phyloP scores from a whole-genome alignment of 2,329 filamentous ascomycete genomes.

The Fusarium nisikadoi region DNA sequence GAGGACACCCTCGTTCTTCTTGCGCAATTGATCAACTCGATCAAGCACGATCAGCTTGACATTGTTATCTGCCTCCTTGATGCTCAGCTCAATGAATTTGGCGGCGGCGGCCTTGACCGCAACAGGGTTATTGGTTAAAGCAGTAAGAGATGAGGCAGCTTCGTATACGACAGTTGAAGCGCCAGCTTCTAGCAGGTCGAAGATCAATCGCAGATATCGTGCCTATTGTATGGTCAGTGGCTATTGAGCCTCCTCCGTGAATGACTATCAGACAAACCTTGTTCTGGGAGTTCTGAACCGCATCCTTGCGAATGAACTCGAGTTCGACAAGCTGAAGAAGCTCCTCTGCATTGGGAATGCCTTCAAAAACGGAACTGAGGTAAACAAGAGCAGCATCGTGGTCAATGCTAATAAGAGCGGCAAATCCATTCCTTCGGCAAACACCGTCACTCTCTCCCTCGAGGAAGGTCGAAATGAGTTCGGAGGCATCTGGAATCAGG shows the following conservation, averaged over 20 bases:
- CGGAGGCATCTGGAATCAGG: conserved; percentile 93
- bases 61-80: conserved; percentile 98
- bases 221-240: conserved; percentile 63
- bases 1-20: conserved; percentile 88
- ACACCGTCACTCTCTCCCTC: conserved; percentile 92
- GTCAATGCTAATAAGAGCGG: conserved; percentile 88
- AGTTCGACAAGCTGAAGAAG: conserved; percentile 92
- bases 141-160: conserved; percentile 92
- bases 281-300: conserved; percentile 92
- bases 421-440: conserved; percentile 98
- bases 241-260: conserved; percentile 14
- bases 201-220: conserved; percentile 91
- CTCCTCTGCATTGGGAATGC: conserved; percentile 93
- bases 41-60: conserved; percentile 98
- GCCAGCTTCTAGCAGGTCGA: conserved; percentile 92
- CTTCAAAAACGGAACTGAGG: conserved; percentile 88
- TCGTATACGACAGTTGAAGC: conserved; percentile 97
- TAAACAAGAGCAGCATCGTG: conserved; percentile 93
- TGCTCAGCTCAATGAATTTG: conserved; percentile 96
- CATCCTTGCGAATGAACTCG: conserved; percentile 98
- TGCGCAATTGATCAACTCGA: conserved; percentile 86
- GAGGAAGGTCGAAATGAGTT: conserved; percentile 89
- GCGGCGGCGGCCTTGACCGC: conserved; percentile 95
- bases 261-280: conserved; percentile 69
- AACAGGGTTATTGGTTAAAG: conserved; percentile 94